These are phyloP conservation scores for Trichoderma erinaceum DNA, from an alignment of 495 filamentous ascomycete genomes.

Conservation along the genomic window DNA sequence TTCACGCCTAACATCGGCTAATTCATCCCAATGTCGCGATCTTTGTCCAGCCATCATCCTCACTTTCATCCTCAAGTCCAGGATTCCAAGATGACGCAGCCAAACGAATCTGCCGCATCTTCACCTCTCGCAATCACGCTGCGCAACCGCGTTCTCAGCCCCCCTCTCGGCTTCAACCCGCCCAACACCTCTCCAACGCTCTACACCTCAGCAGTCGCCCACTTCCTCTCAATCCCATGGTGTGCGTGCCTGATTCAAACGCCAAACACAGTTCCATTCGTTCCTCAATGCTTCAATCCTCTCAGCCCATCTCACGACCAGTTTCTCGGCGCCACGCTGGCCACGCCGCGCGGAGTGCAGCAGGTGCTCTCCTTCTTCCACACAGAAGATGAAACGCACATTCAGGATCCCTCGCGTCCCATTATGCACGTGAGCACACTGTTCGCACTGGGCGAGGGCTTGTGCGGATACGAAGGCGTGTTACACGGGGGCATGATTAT, in stretches of 20 bases:
- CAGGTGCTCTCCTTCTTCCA: slow-evolving; percentile 13
- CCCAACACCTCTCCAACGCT: slow-evolving; percentile 2
- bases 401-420: neutral
- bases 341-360: neutral
- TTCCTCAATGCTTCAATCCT: slow-evolving; percentile 9
- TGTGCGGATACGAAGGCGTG: neutral
- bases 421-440: slow-evolving; percentile 2
- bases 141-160: slow-evolving; percentile 12
- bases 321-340: slow-evolving; percentile 4
- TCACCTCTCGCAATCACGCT: neutral
- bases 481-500: slow-evolving; percentile 15
- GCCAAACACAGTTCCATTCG: slow-evolving; percentile 6
- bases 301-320: slow-evolving; percentile 6
- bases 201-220: slow-evolving; percentile 7
- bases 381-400: neutral
- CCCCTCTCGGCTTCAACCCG: slow-evolving; percentile 3
- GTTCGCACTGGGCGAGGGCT: neutral
- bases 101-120: neutral
- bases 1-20: too few species aligned
- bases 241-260: slow-evolving; percentile 2
- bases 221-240: slow-evolving; percentile 11
- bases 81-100: neutral
- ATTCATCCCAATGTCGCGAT: too few species aligned
- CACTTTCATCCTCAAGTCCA: neutral
- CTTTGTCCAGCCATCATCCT: too few species aligned